Evolutionary conservation across 140 eudicot species (phyloP), one percentile per base, ranked within the genome.

Genomic region (Flaveria floridana): DNA sequence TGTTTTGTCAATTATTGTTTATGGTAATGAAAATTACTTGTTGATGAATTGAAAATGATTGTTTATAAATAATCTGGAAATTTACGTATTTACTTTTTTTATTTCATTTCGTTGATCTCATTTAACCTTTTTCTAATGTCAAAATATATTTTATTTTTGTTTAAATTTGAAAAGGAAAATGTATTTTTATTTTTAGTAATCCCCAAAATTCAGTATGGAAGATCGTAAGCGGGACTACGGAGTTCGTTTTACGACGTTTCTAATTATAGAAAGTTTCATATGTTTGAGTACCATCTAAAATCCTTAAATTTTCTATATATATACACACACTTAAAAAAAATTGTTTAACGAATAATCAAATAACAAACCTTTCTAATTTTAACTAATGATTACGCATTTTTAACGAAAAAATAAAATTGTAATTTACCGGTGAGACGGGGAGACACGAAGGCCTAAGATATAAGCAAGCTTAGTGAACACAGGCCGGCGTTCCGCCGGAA

Each of bases 401-500:
- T 20, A 20, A 20, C 4, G n/a, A 58, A 58, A 20, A 65, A 16
- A n/a, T 4, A 34, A 34, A 34, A 34, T 0, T 5, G 2, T 65
- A 2, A 6, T 23, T 66, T 86, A 94, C 99, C 99, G 63, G 81
- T 94, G 87, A 77, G 87, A 77, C 7, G 99, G 97, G 47, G 96
- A 85, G 23, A 94, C 96, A 4, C 99, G 95, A 0, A 94, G 97
- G 83, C 99, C 99, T 80, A 89, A 62, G 55, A 94, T 88, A 57
- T 90, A 94, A 44, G 97, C 99, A n/a, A 91, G 84, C 61, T 87
- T 94, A 48, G 97, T 88, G 82, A 52, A 82, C 16, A 88, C 59
- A 34, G 97, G 97, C 55, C 77, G 78, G 16, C 73, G 71, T 6
- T 68, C 69, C 67, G 65, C 16, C 76, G 58, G n/a, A 44, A 19